phyloP scores from a whole-genome alignment of 257 asterid genomes.

The Solanum tarapatanum region DNA sequence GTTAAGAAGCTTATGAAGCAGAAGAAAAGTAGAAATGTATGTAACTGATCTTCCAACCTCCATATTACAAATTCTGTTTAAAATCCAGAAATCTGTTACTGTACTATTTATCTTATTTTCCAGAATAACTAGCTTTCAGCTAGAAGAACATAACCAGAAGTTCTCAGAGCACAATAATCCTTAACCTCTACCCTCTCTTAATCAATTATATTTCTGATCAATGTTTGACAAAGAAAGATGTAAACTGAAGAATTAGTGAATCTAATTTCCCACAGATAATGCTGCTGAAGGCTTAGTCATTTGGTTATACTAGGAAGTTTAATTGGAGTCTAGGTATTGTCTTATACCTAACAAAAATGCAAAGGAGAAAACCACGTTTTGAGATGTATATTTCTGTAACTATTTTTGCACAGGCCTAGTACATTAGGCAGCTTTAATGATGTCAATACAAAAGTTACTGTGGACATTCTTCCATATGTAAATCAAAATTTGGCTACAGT shows the following conservation, averaged over 20 bases:
- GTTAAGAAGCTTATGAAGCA: background rate
- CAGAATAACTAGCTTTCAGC: background rate
- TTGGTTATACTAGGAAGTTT: background rate
- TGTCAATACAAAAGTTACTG: background rate
- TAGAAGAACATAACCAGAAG: background rate
- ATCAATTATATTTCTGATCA: background rate
- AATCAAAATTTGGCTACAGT: background rate
- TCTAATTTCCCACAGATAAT: background rate
- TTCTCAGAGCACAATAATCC: background rate
- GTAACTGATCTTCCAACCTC: background rate
- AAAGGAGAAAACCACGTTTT: background rate
- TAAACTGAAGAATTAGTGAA: background rate
- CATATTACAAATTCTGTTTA: background rate
- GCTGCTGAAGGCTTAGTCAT: background rate
- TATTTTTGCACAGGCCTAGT: background rate
- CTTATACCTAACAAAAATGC: background rate
- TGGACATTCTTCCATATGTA: background rate
- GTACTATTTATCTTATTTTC: background rate
- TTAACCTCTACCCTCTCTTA: background rate
- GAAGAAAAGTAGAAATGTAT: background rate
- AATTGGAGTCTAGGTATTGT: background rate
- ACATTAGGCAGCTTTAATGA: background rate
- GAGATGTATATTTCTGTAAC: background rate
- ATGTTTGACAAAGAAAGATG: background rate
- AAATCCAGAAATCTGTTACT: background rate